Evolutionary conservation across 1,284 basidiomycete species (phyloP).

Genomic region (Cutaneotrichosporon cavernicola): DNA sequence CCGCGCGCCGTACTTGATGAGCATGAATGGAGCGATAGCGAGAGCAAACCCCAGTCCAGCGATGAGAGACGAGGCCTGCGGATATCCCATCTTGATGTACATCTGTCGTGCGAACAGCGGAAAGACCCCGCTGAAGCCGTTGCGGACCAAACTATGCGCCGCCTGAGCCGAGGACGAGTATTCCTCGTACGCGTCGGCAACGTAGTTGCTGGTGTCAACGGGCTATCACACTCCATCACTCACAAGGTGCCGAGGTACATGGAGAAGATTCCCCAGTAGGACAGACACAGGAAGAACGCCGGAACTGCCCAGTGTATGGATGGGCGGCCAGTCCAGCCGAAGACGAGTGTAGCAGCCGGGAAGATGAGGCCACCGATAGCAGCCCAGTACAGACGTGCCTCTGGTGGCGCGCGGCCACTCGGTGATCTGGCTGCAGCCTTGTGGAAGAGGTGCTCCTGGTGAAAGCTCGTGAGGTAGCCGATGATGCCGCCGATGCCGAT

Average conservation of each 20-base stretch:
- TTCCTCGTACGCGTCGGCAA: constrained; percentile 49
- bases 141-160: constrained; percentile 48
- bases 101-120: constrained; percentile 47
- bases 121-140: constrained; percentile 42
- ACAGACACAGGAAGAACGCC: constrained; percentile 34
- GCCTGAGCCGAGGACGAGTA: constrained; percentile 50
- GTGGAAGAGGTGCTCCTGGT: constrained; percentile 43
- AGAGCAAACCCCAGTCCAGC: constrained; percentile 45
- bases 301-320: constrained; percentile 40
- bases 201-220: constrained; percentile 35
- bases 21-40: constrained; percentile 40
- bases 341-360: constrained; percentile 36
- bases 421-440: constrained; percentile 28
- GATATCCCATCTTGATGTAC: constrained; percentile 42
- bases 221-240: constrained; percentile 18
- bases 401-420: constrained; percentile 52
- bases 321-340: constrained; percentile 46
- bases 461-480: constrained; percentile 67
- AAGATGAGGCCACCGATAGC: constrained; percentile 50
- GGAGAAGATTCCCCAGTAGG: constrained; percentile 39
- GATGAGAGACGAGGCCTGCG: constrained; percentile 43
- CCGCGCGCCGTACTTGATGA: constrained; percentile 44
- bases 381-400: constrained; percentile 54
- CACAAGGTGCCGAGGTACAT: constrained; percentile 48
- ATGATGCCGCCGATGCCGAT: constrained; percentile 62